Conservation (phyloP, 2,329 filamentous ascomycete genomes). For the Ascochyta rabiei region DNA sequence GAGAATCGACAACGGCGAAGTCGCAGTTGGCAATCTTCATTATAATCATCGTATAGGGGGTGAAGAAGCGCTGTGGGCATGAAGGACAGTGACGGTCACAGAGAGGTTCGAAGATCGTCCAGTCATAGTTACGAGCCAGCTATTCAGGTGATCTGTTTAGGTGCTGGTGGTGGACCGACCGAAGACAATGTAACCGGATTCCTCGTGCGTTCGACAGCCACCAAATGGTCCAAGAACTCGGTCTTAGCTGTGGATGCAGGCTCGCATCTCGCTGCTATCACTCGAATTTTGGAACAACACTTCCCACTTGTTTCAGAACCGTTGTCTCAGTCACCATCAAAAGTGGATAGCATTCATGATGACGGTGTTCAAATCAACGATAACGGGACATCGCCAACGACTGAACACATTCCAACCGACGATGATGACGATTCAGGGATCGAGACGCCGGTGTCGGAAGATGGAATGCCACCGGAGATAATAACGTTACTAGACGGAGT, state of each 20-base stretch:
- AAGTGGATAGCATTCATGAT: slow-evolving; percentile 24
- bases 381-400: slow-evolving; percentile 37
- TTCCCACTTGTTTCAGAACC: slow-evolving; percentile 52
- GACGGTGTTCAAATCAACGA: slow-evolving; percentile 18
- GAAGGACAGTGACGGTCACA: slow-evolving; percentile 49
- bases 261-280: slow-evolving; percentile 84
- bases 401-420: slow-evolving; percentile 24
- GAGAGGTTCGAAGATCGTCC: slow-evolving; percentile 45
- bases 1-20: background rate
- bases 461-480: slow-evolving; percentile 51
- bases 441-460: slow-evolving; percentile 35
- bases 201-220: slow-evolving; percentile 79
- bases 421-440: slow-evolving; percentile 41
- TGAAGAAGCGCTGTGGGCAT: slow-evolving; percentile 38
- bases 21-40: background rate
- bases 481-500: slow-evolving; percentile 68
- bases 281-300: slow-evolving; percentile 71
- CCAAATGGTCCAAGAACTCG: slow-evolving; percentile 81
- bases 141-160: slow-evolving; percentile 64
- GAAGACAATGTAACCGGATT: slow-evolving; percentile 92
- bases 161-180: slow-evolving; percentile 84
- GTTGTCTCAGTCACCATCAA: slow-evolving; percentile 15
- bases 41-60: background rate
- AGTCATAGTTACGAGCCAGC: slow-evolving; percentile 47
- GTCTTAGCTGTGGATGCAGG: slow-evolving; percentile 93